Conservation (phyloP, 805 yeast genomes). For the Hanseniaspora lindneri region DNA sequence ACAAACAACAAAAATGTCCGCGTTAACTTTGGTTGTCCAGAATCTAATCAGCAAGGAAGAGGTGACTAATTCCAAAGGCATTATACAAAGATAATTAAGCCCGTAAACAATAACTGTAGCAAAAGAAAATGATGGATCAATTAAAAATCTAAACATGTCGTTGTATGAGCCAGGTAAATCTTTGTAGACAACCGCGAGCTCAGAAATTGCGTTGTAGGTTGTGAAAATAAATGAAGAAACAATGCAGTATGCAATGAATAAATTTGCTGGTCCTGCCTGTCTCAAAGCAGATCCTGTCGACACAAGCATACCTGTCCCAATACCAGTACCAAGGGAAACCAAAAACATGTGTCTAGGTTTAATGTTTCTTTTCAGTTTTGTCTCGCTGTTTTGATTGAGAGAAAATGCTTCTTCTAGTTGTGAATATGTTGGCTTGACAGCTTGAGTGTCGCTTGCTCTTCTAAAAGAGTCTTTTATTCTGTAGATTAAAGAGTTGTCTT, state of each 20-base stretch:
- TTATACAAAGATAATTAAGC: slow-evolving; percentile 48
- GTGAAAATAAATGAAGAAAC: slow-evolving; percentile 48
- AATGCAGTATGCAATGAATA: slow-evolving; percentile 45
- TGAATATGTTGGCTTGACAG: slow-evolving; percentile 6
- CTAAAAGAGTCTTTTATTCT: slow-evolving; percentile 14
- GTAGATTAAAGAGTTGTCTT: too few species aligned
- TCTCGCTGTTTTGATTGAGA: slow-evolving; percentile 8
- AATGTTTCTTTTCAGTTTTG: slow-evolving; percentile 27
- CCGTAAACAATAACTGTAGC: slow-evolving; percentile 63
- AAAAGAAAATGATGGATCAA: slow-evolving; percentile 59
- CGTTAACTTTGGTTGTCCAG: slow-evolving; percentile 37
- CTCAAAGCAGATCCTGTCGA: slow-evolving; percentile 42
- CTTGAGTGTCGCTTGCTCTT: slow-evolving; percentile 4
- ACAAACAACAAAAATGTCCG: slow-evolving; percentile 47
- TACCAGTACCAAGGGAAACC: slow-evolving; percentile 76
- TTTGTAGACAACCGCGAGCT: slow-evolving; percentile 33
- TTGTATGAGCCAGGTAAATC: slow-evolving; percentile 34
- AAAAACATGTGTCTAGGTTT: slow-evolving; percentile 45
- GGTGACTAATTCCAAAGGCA: slow-evolving; percentile 55
- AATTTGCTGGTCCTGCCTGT: slow-evolving; percentile 39
- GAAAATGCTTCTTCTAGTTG: slow-evolving; percentile 13
- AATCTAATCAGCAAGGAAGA: slow-evolving; percentile 42
- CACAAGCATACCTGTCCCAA: slow-evolving; percentile 63
- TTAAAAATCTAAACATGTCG: slow-evolving; percentile 32
- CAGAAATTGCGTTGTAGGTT: slow-evolving; percentile 52